Conservation (phyloP, 2,329 filamentous ascomycete genomes). For the Xylariaceae sp. region DNA sequence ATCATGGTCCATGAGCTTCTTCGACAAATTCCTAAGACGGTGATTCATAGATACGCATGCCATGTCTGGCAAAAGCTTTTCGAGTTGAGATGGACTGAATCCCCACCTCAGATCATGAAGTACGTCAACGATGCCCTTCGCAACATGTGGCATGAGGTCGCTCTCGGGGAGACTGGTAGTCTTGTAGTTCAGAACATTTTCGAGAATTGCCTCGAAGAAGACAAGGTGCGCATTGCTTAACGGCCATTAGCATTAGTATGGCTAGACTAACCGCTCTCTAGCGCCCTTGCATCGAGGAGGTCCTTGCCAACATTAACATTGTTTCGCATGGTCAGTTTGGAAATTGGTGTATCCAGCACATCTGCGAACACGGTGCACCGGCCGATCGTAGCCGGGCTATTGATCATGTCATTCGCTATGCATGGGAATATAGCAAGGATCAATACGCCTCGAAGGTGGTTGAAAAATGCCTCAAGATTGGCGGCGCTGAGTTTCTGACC, state of each 20-base stretch:
- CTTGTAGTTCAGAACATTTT: slow-evolving; percentile 99
- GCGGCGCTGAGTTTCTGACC: slow-evolving; percentile 83
- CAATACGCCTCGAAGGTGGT: slow-evolving; percentile 99
- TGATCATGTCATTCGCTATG: slow-evolving; percentile 92
- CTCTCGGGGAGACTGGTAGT: slow-evolving; percentile 94
- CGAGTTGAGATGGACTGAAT: slow-evolving; percentile 92
- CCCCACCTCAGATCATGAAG: slow-evolving; percentile 96
- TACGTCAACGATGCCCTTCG: slow-evolving; percentile 93
- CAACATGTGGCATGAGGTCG: slow-evolving; percentile 99
- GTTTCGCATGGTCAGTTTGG: slow-evolving; percentile 97
- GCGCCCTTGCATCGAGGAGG: slow-evolving; percentile 97
- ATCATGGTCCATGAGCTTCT: slow-evolving; percentile 98
- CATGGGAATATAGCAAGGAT: slow-evolving; percentile 96
- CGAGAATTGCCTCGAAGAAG: slow-evolving; percentile 97
- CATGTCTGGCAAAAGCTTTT: slow-evolving; percentile 99
- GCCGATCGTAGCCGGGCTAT: slow-evolving; percentile 90
- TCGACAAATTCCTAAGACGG: slow-evolving; percentile 92
- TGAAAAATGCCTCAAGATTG: slow-evolving; percentile 98
- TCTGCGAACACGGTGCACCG: slow-evolving; percentile 93
- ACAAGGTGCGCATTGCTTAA: slow-evolving; percentile 69
- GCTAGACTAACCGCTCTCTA: slow-evolving; percentile 42
- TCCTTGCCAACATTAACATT: slow-evolving; percentile 91
- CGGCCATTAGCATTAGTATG: background rate
- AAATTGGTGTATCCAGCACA: slow-evolving; percentile 99
- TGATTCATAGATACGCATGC: slow-evolving; percentile 97